Percentiles rank a stretch among this genome's conserved stretches.
Evolutionary conservation across 2,329 filamentous ascomycete genomes (phyloP).

Genomic region (Magnaporthales sp.): DNA sequence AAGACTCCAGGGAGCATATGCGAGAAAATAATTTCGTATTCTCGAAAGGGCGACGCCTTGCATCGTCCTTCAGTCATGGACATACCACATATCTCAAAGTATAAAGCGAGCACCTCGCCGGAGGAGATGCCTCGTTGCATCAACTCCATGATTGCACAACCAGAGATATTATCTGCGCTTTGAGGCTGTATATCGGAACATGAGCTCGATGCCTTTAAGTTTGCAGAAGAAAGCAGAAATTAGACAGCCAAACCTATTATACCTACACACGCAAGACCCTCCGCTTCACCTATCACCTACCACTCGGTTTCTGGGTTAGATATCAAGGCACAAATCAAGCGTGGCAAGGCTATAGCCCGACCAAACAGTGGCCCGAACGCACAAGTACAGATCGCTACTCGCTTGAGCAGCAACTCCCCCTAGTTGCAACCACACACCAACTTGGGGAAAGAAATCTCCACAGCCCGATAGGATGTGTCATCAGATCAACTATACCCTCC

Average conservation of each 20-base stretch:
- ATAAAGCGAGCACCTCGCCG: background rate
- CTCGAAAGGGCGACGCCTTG: background rate
- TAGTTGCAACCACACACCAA: background rate
- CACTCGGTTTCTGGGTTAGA: background rate
- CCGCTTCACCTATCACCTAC: background rate
- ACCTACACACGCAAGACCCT: background rate
- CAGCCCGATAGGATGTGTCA: slow-evolving; percentile 33
- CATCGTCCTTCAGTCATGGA: background rate
- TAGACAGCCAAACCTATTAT: background rate
- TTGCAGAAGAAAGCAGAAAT: background rate
- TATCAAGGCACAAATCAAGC: background rate
- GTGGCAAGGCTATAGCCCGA: background rate
- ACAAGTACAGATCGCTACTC: background rate
- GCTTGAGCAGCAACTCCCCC: background rate
- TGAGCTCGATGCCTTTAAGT: background rate
- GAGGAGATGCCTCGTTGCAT: background rate
- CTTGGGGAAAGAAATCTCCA: background rate
- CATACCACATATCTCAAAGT: background rate
- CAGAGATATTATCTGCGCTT: background rate
- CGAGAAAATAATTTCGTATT: background rate
- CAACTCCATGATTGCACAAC: background rate
- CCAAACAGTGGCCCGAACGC: background rate
- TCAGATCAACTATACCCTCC: slow-evolving; percentile 38
- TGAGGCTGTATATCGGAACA: background rate
- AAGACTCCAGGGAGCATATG: background rate